Conservation (phyloP, 768 basidiomycete genomes). For the Xerocomus spinulosus region DNA sequence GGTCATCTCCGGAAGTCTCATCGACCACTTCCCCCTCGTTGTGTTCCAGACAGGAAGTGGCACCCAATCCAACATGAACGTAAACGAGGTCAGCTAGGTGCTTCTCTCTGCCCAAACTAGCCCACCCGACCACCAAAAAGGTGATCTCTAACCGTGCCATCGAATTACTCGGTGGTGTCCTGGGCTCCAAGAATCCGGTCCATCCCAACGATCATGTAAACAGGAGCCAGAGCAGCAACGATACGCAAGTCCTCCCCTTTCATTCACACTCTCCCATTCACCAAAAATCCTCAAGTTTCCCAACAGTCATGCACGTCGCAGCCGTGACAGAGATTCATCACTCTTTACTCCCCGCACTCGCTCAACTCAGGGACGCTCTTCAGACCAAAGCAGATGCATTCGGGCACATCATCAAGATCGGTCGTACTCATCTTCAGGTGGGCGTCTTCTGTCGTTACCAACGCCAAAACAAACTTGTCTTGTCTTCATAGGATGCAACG, state of each 20-base stretch:
- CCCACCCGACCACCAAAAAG: slow-evolving; percentile 33
- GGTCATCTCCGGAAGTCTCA: slow-evolving; percentile 94
- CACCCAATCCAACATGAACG: slow-evolving; percentile 99
- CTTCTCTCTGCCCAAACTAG: not conserved
- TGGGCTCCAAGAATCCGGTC: slow-evolving; percentile 95
- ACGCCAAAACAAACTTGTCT: not conserved
- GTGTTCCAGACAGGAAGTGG: slow-evolving; percentile 99
- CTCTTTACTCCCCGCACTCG: slow-evolving; percentile 79
- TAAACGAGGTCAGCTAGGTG: slow-evolving; percentile 71
- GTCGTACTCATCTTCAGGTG: slow-evolving; percentile 91
- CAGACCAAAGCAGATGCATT: slow-evolving; percentile 80
- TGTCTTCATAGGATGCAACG: slow-evolving; percentile 75
- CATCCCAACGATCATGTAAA: slow-evolving; percentile 99
- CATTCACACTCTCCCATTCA: not conserved
- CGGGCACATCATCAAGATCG: slow-evolving; percentile 94
- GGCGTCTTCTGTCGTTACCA: not conserved
- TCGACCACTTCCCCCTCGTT: slow-evolving; percentile 95
- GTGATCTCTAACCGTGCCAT: slow-evolving; percentile 99
- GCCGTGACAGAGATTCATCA: slow-evolving; percentile 84
- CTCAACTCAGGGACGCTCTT: slow-evolving; percentile 78
- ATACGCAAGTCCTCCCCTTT: slow-evolving; percentile 61
- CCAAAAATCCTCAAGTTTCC: slow-evolving; percentile 61
- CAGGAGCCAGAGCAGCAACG: slow-evolving; percentile 98
- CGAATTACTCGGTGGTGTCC: slow-evolving; percentile 89
- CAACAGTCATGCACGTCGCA: slow-evolving; percentile 98